Evolutionary conservation across 192 early-diverging fungal species (phyloP).

Genomic region (Mortierella alpina): DNA sequence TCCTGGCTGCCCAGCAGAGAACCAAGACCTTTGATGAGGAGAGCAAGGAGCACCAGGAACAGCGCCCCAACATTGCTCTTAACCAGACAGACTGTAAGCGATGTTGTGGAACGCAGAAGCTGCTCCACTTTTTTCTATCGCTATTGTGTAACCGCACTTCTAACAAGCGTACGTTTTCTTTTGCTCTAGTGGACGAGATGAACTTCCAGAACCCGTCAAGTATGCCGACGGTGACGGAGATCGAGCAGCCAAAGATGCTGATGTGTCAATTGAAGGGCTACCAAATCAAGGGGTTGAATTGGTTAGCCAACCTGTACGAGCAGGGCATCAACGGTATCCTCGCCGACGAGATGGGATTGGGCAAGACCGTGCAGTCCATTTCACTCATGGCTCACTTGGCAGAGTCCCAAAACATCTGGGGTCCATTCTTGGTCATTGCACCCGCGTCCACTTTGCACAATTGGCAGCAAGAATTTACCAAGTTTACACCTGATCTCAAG

Average conservation of each 20-base stretch:
- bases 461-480: slow-evolving; percentile 90
- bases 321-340: slow-evolving; percentile 92
- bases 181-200: slow-evolving; percentile 76
- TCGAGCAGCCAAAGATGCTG: slow-evolving; percentile 87
- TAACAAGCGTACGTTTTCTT: neutral
- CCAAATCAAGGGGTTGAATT: slow-evolving; percentile 87
- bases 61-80: slow-evolving; percentile 46
- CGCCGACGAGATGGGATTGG: slow-evolving; percentile 89
- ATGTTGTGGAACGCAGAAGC: neutral
- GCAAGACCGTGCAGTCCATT: slow-evolving; percentile 93
- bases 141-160: neutral
- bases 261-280: slow-evolving; percentile 87
- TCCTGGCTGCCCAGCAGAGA: slow-evolving; percentile 73
- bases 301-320: slow-evolving; percentile 88
- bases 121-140: neutral
- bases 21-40: slow-evolving; percentile 78
- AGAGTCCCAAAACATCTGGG: slow-evolving; percentile 88
- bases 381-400: slow-evolving; percentile 89
- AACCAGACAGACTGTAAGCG: slow-evolving; percentile 61
- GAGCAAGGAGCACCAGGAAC: slow-evolving; percentile 51
- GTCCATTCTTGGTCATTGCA: slow-evolving; percentile 90
- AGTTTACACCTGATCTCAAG: slow-evolving; percentile 84
- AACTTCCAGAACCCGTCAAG: slow-evolving; percentile 87
- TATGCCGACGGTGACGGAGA: slow-evolving; percentile 74
- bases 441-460: slow-evolving; percentile 92